Conservation (phyloP, 2,329 filamentous ascomycete genomes). For the Fusarium kyushuense region DNA sequence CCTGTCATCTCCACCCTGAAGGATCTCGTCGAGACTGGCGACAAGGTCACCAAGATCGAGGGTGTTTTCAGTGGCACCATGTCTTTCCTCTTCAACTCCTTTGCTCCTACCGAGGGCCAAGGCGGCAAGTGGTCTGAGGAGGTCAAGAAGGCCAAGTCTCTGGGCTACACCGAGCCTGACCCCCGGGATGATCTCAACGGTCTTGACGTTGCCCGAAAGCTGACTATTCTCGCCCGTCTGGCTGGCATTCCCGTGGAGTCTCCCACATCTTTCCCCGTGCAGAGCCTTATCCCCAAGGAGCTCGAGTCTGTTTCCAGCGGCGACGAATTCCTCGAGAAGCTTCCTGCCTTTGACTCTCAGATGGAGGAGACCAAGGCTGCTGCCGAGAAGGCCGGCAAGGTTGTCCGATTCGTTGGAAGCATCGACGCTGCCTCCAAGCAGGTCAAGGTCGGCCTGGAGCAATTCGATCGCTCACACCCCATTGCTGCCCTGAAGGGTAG, state of each 20-base stretch:
- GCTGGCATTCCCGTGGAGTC: conserved; percentile 84
- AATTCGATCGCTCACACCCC: conserved; percentile 86
- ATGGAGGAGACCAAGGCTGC: conserved; percentile 90
- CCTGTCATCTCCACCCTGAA: conserved; percentile 94
- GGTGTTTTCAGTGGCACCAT: conserved; percentile 98
- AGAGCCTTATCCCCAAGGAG: conserved; percentile 90
- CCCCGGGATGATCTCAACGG: conserved; percentile 89
- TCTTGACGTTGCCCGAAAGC: conserved; percentile 91
- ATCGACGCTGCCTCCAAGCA: conserved; percentile 84
- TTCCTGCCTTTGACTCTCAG: conserved; percentile 85
- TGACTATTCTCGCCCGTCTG: conserved; percentile 92
- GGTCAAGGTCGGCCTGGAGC: conserved; percentile 93
- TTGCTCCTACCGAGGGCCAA: conserved; percentile 80
- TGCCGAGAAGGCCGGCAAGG: conserved; percentile 89
- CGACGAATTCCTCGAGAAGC: conserved; percentile 84
- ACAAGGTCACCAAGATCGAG: conserved; percentile 91
- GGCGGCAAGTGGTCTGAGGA: conserved; percentile 91
- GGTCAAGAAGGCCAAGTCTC: conserved; percentile 89
- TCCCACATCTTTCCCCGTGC: conserved; percentile 90
- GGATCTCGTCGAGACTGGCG: conserved; percentile 94
- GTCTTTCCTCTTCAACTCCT: conserved; percentile 98
- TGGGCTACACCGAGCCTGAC: conserved; percentile 93
- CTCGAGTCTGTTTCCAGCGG: conserved; percentile 81
- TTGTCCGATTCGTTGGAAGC: conserved; percentile 93
- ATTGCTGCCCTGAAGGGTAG: conserved; percentile 96